phyloP scores from a whole-genome alignment of 1,139 yeast species.

The Hyphopichia burtonii region DNA sequence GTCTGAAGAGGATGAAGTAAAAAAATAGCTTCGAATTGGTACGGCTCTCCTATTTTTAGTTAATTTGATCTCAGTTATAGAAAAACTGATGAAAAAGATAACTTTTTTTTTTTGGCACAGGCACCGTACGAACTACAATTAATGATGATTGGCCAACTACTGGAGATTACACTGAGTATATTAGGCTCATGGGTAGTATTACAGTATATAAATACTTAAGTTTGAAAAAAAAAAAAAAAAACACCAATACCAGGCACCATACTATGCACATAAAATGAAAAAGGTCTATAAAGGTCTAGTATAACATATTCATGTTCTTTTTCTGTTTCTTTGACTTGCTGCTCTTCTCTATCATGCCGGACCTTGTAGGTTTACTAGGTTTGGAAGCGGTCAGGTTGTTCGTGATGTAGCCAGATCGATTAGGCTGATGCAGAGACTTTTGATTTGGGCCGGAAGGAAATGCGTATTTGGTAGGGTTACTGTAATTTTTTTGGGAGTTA shows the following conservation, averaged over 20 bases:
- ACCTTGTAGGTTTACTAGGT: constrained; percentile 14
- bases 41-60: too few relatives aligned
- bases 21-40: too few relatives aligned
- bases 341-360: constrained; percentile 18
- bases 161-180: too few relatives aligned
- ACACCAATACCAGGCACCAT: not conserved
- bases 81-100: constrained; percentile 4
- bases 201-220: too few relatives aligned
- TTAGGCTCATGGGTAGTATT: too few relatives aligned
- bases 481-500: not conserved
- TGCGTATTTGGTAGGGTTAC: not conserved
- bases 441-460: not conserved
- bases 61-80: not conserved
- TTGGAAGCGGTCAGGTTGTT: not conserved
- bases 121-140: too few relatives aligned
- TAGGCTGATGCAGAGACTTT: not conserved
- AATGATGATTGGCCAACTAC: too few relatives aligned
- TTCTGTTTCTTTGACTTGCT: constrained; percentile 11
- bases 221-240: not conserved
- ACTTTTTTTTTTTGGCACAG: not conserved
- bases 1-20: too few relatives aligned
- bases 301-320: constrained; percentile 10
- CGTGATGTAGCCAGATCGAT: not conserved
- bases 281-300: constrained; percentile 6
- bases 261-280: not conserved